Percentiles rank a stretch among this genome's conserved stretches.
Evolutionary conservation across 129 eudicot species (phyloP).

Genomic region (Artemisia tridentata): DNA sequence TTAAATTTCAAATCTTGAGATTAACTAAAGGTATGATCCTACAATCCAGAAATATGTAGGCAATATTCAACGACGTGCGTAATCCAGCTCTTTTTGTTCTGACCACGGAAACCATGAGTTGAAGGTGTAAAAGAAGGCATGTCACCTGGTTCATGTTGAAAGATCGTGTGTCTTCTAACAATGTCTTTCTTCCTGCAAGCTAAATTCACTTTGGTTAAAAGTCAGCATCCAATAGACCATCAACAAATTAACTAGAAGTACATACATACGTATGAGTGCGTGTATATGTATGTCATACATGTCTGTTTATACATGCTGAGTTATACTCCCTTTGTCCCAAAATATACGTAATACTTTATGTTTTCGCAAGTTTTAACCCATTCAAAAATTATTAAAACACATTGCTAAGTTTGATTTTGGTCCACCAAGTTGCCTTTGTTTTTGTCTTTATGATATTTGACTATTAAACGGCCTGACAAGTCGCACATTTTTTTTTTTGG

Average conservation of each 20-base stretch:
- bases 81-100: constrained; percentile 16
- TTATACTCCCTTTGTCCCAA: neutral
- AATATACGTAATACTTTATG: neutral
- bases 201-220: constrained; percentile 16
- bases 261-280: too few species aligned
- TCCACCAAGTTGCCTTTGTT: neutral
- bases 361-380: neutral
- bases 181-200: constrained; percentile 47
- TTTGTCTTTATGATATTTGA: neutral
- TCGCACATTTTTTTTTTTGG: neutral
- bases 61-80: constrained; percentile 1
- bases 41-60: constrained; percentile 12
- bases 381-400: neutral
- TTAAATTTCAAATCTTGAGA: too few species aligned
- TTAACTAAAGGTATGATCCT: neutral
- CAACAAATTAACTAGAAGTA: neutral
- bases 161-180: constrained; percentile 48
- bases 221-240: neutral
- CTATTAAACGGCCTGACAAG: neutral
- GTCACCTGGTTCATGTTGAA: constrained; percentile 69
- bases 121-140: constrained; percentile 57
- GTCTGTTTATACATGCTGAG: too few species aligned
- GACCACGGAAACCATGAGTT: constrained; percentile 45
- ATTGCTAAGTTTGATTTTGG: neutral
- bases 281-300: neutral